Evolutionary conservation across 306 rosid species (phyloP).

Genomic region (Oxytropis ochrocephala): DNA sequence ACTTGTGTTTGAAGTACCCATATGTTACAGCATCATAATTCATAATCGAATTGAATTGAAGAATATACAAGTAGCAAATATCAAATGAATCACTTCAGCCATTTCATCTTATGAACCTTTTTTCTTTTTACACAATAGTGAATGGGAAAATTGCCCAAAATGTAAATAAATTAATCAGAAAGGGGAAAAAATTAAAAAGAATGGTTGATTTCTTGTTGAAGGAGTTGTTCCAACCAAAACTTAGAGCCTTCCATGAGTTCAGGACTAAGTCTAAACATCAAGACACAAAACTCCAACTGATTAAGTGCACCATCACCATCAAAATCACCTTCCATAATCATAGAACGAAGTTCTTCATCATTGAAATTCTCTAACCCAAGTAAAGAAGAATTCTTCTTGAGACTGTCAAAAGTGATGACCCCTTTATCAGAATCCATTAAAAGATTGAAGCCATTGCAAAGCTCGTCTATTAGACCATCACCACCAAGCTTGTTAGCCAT

Average conservation of each 20-base stretch:
- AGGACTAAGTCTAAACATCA: constrained; percentile 91
- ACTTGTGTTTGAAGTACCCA: too few species aligned
- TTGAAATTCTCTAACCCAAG: constrained; percentile 55
- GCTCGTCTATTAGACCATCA: constrained; percentile 66
- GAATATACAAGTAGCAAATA: neutral
- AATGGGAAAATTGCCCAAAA: constrained; percentile 8
- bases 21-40: too few species aligned
- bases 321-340: constrained; percentile 72
- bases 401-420: constrained; percentile 73
- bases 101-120: neutral
- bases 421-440: constrained; percentile 48
- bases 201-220: constrained; percentile 41
- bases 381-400: constrained; percentile 59
- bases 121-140: neutral
- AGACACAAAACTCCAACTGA: constrained; percentile 81
- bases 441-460: constrained; percentile 64
- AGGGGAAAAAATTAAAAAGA: neutral
- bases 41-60: neutral
- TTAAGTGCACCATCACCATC: constrained; percentile 84
- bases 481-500: constrained; percentile 86
- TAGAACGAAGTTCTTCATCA: constrained; percentile 61
- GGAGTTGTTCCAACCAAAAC: constrained; percentile 52
- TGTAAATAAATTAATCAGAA: neutral
- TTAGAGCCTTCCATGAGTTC: constrained; percentile 69
- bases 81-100: constrained; percentile 4